phyloP scores from a whole-genome alignment of 108 stramenopile genomes.

The Skeletonema grethae region DNA sequence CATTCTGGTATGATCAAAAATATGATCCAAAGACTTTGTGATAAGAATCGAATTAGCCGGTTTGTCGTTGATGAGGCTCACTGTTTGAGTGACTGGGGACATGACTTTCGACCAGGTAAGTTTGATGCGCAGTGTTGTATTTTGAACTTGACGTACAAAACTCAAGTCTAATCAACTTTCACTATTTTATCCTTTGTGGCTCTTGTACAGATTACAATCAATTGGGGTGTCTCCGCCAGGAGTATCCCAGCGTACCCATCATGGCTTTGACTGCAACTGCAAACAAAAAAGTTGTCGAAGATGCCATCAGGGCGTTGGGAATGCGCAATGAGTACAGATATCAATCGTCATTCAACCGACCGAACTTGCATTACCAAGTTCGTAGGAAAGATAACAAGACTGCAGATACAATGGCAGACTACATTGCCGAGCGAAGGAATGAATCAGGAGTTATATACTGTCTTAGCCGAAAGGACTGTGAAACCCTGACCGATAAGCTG shows the following conservation, averaged over 20 bases:
- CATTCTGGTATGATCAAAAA: constrained; percentile 75
- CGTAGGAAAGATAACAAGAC: constrained; percentile 84
- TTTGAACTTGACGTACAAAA: constrained; percentile 6
- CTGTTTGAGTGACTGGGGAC: constrained; percentile 75
- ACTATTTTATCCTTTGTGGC: constrained; percentile 13
- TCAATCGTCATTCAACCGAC: constrained; percentile 91
- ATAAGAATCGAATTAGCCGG: constrained; percentile 79
- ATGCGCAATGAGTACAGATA: constrained; percentile 77
- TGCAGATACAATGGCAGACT: constrained; percentile 75
- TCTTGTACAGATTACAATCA: constrained; percentile 92
- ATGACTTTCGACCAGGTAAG: constrained; percentile 24
- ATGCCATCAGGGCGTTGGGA: constrained; percentile 86
- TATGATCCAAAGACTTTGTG: constrained; percentile 67
- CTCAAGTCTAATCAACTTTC: background rate
- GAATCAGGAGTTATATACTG: constrained; percentile 98
- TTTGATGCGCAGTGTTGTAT: background rate
- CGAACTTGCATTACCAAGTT: constrained; percentile 95
- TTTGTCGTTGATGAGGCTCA: constrained; percentile 99
- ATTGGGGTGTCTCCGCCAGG: constrained; percentile 73
- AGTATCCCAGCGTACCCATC: constrained; percentile 95
- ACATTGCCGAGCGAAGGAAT: constrained; percentile 66
- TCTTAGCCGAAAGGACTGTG: constrained; percentile 94
- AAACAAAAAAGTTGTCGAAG: constrained; percentile 89
- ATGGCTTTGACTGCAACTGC: constrained; percentile 99
- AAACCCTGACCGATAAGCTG: constrained; percentile 78